These are phyloP conservation scores for Candida pseudofarinosa DNA, from an alignment of 805 yeast genomes.

Conservation along the genomic window DNA sequence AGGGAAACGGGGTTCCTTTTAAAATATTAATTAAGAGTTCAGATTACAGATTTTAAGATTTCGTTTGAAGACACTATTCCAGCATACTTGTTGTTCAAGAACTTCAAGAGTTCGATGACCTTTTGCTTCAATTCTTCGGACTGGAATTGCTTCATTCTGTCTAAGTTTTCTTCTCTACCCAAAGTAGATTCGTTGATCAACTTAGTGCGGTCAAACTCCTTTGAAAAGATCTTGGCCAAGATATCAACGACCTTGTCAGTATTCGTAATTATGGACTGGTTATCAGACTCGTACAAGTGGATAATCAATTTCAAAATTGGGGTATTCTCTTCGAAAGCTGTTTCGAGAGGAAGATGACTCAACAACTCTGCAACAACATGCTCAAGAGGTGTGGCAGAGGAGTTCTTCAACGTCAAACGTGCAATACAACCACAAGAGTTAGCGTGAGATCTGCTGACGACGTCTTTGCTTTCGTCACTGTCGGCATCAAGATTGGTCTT, in stretches of 20 bases:
- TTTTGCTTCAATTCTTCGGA: conserved; percentile 58
- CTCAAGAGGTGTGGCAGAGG: conserved; percentile 64
- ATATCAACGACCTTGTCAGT: conserved; percentile 64
- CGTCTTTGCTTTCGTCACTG: conserved; percentile 74
- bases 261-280: conserved; percentile 49
- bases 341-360: conserved; percentile 76
- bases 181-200: conserved; percentile 69
- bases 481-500: conserved; percentile 45
- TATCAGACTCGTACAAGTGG: conserved; percentile 62
- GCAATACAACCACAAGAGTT: conserved; percentile 98
- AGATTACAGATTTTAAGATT: conserved; percentile 41
- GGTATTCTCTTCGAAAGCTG: conserved; percentile 88
- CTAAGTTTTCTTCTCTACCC: conserved; percentile 82
- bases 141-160: conserved; percentile 74
- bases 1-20: background rate
- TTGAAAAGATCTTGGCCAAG: conserved; percentile 65
- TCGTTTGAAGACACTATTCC: conserved; percentile 58
- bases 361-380: conserved; percentile 74
- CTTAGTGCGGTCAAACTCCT: conserved; percentile 71
- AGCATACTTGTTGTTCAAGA: conserved; percentile 58
- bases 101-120: conserved; percentile 69
- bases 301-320: conserved; percentile 81
- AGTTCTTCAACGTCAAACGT: conserved; percentile 76
- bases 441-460: conserved; percentile 78
- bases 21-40: background rate